phyloP scores from a whole-genome alignment of 2,329 filamentous ascomycete genomes.

The Microascus cirrosus region DNA sequence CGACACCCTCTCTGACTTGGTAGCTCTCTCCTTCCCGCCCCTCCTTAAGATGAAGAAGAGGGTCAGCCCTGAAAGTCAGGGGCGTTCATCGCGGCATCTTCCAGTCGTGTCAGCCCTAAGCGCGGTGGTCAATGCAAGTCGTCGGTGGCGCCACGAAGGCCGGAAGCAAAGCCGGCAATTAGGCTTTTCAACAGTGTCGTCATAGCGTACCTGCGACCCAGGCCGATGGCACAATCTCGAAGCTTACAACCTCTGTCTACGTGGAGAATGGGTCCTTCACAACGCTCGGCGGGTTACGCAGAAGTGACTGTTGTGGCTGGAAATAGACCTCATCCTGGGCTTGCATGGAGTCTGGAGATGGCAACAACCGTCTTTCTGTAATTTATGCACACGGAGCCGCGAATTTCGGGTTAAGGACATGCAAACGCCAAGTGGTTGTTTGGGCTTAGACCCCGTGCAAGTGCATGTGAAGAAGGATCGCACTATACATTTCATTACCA shows the following conservation, averaged over 20 bases:
- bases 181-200: not conserved
- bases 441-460: not conserved
- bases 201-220: not conserved
- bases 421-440: not conserved
- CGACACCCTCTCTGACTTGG: not conserved
- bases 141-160: not conserved
- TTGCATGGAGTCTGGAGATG: not conserved
- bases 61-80: not conserved
- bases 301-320: not conserved
- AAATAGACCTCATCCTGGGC: not conserved
- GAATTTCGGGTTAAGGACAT: not conserved
- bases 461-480: too few relatives aligned
- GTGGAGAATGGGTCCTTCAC: not conserved
- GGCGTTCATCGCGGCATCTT: not conserved
- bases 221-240: not conserved
- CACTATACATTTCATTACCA: not conserved
- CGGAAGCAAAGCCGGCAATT: not conserved
- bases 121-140: not conserved
- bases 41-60: not conserved
- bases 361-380: not conserved
- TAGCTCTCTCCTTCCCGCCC: not conserved
- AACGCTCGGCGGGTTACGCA: not conserved
- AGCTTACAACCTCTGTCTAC: not conserved
- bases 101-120: not conserved
- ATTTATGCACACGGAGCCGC: not conserved